phyloP scores from a whole-genome alignment of 441 rosid genomes.

The Arabidopsis hybrid region DNA sequence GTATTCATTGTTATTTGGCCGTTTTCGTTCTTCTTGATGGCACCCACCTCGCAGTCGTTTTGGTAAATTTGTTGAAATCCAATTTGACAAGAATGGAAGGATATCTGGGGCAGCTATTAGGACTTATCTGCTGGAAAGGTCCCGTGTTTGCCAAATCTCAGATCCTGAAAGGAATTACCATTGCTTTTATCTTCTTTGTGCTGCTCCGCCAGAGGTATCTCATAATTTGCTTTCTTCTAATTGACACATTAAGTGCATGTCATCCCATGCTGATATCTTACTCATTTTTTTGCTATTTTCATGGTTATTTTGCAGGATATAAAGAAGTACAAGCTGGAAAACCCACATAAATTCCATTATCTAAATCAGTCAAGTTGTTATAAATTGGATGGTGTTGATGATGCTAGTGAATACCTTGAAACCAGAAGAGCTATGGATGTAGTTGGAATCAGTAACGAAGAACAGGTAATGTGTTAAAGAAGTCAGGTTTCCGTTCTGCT shows the following conservation, averaged over 20 bases:
- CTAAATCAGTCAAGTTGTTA: conserved; percentile 70
- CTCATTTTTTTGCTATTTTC: not conserved
- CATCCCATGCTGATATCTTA: conserved; percentile 12
- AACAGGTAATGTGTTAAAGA: conserved; percentile 56
- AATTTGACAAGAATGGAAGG: conserved; percentile 77
- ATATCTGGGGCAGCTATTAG: conserved; percentile 81
- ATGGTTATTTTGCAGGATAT: conserved; percentile 54
- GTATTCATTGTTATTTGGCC: conserved; percentile 15
- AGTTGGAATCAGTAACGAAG: conserved; percentile 73
- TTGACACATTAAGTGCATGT: conserved; percentile 30
- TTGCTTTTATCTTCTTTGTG: conserved; percentile 79
- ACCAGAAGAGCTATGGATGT: conserved; percentile 79
- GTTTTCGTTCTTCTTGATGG: conserved; percentile 27
- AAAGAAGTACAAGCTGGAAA: conserved; percentile 61
- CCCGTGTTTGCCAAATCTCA: conserved; percentile 82
- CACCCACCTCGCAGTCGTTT: conserved; percentile 58
- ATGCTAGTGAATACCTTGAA: conserved; percentile 67
- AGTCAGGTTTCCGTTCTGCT: not conserved
- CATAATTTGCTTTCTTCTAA: not conserved
- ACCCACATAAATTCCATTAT: conserved; percentile 66
- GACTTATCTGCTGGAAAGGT: conserved; percentile 76
- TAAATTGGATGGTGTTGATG: conserved; percentile 69
- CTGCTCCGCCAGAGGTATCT: conserved; percentile 76
- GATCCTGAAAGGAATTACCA: conserved; percentile 81
- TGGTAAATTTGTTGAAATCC: conserved; percentile 83